These are phyloP conservation scores for Sesbania bispinosa DNA, from an alignment of 306 rosid species.

Conservation along the genomic window DNA sequence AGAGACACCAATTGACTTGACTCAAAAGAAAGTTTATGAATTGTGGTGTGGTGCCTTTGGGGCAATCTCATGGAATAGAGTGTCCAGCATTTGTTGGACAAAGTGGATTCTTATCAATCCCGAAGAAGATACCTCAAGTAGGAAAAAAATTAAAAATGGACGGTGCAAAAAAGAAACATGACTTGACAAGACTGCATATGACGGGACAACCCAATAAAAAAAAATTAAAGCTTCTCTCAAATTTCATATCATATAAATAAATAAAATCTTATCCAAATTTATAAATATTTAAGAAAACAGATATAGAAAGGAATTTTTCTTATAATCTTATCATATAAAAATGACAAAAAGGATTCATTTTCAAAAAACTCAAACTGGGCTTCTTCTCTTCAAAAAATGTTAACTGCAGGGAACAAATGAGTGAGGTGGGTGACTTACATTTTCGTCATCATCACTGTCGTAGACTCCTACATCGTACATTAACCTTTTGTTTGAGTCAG, in stretches of 20 bases:
- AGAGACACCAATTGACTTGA: neutral
- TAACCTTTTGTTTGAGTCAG: conserved; percentile 77
- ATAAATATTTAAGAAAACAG: too few relatives aligned
- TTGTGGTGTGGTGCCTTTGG: too few relatives aligned
- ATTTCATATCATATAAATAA: too few relatives aligned
- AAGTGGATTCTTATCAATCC: neutral
- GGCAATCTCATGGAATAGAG: neutral
- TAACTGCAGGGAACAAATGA: neutral
- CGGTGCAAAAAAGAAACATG: conserved; percentile 16
- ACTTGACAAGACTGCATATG: neutral
- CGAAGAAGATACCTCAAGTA: neutral
- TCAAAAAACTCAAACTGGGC: too few relatives aligned
- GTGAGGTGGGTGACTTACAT: conserved; percentile 32
- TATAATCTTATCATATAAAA: too few relatives aligned
- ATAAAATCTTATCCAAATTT: too few relatives aligned
- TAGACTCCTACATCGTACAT: conserved; percentile 91
- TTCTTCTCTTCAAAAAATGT: too few relatives aligned
- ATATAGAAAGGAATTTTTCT: too few relatives aligned
- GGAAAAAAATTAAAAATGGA: neutral
- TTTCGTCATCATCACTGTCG: conserved; percentile 86
- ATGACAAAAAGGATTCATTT: too few relatives aligned
- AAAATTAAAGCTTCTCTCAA: too few relatives aligned
- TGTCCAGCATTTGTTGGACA: neutral
- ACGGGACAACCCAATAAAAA: neutral
- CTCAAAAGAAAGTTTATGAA: neutral